Conservation (phyloP, 257 asterid species). For the Solanum etuberosum region DNA sequence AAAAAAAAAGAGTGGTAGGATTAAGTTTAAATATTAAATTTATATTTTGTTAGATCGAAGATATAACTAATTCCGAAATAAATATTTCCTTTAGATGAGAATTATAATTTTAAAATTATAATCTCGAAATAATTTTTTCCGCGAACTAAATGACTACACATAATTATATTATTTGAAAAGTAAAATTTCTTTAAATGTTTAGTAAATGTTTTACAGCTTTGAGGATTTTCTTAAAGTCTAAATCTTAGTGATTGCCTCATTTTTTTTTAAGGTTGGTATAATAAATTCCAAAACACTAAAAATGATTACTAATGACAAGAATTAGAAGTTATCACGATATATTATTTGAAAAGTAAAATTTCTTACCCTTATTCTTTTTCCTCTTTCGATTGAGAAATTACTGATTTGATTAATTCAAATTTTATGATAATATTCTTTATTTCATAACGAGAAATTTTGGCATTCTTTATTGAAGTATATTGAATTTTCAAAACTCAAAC, state of each 20-base stretch:
- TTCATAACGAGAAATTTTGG: background rate
- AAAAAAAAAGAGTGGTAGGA: background rate
- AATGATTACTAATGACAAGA: background rate
- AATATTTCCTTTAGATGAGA: no score
- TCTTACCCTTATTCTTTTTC: background rate
- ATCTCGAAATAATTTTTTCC: background rate
- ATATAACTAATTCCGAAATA: no score
- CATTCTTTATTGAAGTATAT: background rate
- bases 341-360: background rate
- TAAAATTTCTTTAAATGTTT: no score
- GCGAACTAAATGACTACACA: background rate
- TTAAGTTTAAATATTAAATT: background rate
- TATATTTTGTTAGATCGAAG: background rate
- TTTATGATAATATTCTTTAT: background rate
- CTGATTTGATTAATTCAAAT: background rate
- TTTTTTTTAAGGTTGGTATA: background rate
- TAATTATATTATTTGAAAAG: no score
- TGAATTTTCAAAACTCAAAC: background rate
- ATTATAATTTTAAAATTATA: no score
- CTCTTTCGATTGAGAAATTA: background rate
- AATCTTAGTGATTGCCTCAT: background rate
- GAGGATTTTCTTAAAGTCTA: background rate
- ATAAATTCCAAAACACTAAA: background rate
- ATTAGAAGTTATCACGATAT: background rate
- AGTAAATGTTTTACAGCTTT: background rate